These are phyloP conservation scores for Rhododendron simsii DNA, from an alignment of 148 eudicot genomes.

Conservation along the genomic window DNA sequence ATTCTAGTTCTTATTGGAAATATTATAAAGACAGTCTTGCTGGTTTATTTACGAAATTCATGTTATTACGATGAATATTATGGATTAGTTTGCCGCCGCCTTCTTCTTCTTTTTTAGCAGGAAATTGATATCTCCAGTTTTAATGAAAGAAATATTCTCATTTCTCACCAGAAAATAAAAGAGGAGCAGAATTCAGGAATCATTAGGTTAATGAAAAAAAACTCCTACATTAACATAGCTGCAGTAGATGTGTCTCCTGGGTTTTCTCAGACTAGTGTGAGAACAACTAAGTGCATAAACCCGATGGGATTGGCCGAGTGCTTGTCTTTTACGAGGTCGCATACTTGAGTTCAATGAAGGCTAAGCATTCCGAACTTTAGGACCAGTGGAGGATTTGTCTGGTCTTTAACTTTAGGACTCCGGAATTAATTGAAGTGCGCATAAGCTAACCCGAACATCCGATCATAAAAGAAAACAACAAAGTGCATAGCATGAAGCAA, in stretches of 20 bases:
- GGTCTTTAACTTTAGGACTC: not conserved
- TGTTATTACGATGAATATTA: not conserved
- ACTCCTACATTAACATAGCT: not conserved
- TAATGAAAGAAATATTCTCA: not conserved
- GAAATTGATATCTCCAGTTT: not conserved
- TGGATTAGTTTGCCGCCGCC: not conserved
- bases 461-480: not conserved
- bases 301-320: not conserved
- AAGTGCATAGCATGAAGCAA: not conserved
- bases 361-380: no score
- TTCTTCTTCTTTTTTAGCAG: not conserved
- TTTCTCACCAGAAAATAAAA: not conserved
- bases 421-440: not conserved
- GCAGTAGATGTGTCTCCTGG: not conserved
- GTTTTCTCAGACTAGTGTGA: not conserved
- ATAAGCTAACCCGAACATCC: not conserved
- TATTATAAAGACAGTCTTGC: not conserved
- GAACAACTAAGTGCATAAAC: not conserved
- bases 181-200: not conserved
- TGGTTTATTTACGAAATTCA: not conserved
- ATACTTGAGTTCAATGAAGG: not conserved
- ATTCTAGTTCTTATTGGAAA: not conserved
- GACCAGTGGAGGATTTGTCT: not conserved
- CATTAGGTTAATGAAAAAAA: not conserved
- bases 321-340: no score